These are phyloP conservation scores for Gossypium stocksii DNA, from an alignment of 345 rosid species.

Conservation along the genomic window DNA sequence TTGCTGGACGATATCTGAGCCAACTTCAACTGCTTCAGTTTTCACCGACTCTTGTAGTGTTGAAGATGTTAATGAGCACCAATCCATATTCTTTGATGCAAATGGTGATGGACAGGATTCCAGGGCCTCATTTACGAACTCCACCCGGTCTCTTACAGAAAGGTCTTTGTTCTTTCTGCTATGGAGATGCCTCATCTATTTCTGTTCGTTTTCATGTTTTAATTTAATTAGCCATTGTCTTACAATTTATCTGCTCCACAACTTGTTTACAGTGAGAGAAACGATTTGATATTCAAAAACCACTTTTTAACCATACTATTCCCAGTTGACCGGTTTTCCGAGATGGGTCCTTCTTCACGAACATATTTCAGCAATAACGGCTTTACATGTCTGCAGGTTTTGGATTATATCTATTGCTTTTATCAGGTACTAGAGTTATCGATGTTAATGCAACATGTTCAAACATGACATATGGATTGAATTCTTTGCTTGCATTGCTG, in stretches of 20 bases:
- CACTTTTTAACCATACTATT: conserved; percentile 74
- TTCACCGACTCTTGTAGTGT: conserved; percentile 58
- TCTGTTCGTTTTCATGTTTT: background rate
- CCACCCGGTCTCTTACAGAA: conserved; percentile 70
- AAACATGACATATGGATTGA: background rate
- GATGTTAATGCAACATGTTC: background rate
- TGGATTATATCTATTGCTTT: conserved; percentile 64
- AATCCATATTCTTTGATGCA: conserved; percentile 49
- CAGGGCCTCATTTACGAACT: conserved; percentile 69
- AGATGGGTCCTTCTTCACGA: conserved; percentile 89
- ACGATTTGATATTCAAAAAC: conserved; percentile 61
- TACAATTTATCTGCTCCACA: conserved; percentile 13
- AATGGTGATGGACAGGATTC: conserved; percentile 55
- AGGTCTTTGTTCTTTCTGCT: conserved; percentile 39
- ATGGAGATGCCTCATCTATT: background rate
- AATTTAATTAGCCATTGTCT: conserved; percentile 8
- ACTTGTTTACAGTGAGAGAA: conserved; percentile 64
- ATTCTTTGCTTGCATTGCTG: background rate
- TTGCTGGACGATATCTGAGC: conserved; percentile 93
- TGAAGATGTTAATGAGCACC: conserved; percentile 48
- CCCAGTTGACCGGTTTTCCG: conserved; percentile 81
- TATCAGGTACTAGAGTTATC: conserved; percentile 63
- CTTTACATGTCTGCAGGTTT: conserved; percentile 72
- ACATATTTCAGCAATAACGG: conserved; percentile 80
- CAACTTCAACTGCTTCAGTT: conserved; percentile 69